These are phyloP conservation scores for Abrus precatorius DNA, from an alignment of 306 rosid species.

Conservation along the genomic window DNA sequence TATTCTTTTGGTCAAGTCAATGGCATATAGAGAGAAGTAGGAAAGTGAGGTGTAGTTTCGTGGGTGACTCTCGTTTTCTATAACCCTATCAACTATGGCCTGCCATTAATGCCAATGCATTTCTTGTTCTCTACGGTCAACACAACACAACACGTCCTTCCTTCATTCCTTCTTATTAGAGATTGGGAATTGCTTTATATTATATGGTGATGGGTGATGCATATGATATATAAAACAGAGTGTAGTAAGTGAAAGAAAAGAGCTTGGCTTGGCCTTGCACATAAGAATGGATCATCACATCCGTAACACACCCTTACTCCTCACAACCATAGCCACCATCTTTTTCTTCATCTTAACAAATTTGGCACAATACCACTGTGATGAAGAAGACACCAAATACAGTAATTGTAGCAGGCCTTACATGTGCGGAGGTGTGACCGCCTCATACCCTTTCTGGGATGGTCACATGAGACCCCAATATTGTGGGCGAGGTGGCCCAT, in stretches of 20 bases:
- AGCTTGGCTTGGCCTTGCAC: too few species aligned
- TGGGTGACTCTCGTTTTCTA: not conserved
- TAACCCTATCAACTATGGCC: too few species aligned
- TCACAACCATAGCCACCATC: not conserved
- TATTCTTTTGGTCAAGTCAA: not conserved
- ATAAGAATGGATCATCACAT: not conserved
- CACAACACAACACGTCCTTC: too few species aligned
- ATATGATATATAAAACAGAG: too few species aligned
- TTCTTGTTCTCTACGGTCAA: too few species aligned
- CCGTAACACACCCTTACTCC: not conserved
- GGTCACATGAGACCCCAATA: fast-evolving
- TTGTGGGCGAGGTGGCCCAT: constrained; percentile 39
- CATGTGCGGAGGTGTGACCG: constrained; percentile 41
- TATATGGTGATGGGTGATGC: too few species aligned
- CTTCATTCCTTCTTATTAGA: too few species aligned
- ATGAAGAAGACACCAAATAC: too few species aligned
- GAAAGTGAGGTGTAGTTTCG: constrained; percentile 18
- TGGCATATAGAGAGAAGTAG: not conserved
- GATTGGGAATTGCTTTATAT: too few species aligned
- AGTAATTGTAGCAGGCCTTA: not conserved
- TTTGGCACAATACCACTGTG: not conserved
- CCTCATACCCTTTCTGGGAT: constrained; percentile 59
- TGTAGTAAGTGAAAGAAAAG: too few species aligned
- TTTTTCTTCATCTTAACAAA: not conserved
- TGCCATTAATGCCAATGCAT: too few species aligned